Evolutionary conservation across 208 protist species (phyloP).

Genomic region (Porcisia deanei): DNA sequence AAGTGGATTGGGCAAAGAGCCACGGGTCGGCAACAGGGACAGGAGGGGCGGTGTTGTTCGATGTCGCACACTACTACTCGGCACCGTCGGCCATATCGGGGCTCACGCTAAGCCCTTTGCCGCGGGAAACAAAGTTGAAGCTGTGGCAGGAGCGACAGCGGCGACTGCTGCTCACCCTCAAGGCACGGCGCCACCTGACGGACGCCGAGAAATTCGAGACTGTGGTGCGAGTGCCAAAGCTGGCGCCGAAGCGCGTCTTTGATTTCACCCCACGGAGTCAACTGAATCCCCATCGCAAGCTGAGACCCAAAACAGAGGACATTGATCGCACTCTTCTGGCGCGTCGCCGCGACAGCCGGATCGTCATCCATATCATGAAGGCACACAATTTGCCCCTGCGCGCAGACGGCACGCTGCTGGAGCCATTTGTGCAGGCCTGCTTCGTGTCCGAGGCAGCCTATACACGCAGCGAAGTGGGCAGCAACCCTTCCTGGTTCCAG

Average conservation of each 20-base stretch:
- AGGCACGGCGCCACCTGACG: conserved; percentile 35
- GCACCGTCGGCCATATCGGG: conserved; percentile 46
- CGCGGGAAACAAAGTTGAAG: conserved; percentile 48
- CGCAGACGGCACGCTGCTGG: conserved; percentile 70
- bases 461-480: conserved; percentile 71
- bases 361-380: conserved; percentile 88
- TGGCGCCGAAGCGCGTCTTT: conserved; percentile 40
- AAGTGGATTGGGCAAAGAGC: conserved; percentile 16
- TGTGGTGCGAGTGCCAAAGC: conserved; percentile 64
- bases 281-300: conserved; percentile 77
- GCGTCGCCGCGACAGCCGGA: conserved; percentile 56
- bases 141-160: conserved; percentile 75
- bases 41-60: conserved; percentile 12
- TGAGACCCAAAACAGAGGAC: conserved; percentile 57
- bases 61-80: conserved; percentile 41
- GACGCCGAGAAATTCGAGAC: conserved; percentile 67
- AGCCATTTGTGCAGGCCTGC: conserved; percentile 72
- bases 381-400: conserved; percentile 64
- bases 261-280: conserved; percentile 58
- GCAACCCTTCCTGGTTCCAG: conserved; percentile 79
- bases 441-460: conserved; percentile 79
- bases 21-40: conserved; percentile 14
- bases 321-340: conserved; percentile 68
- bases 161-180: conserved; percentile 37
- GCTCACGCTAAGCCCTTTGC: conserved; percentile 56